Conservation (phyloP, 441 rosid species). For the Eutrema salsugineum region DNA sequence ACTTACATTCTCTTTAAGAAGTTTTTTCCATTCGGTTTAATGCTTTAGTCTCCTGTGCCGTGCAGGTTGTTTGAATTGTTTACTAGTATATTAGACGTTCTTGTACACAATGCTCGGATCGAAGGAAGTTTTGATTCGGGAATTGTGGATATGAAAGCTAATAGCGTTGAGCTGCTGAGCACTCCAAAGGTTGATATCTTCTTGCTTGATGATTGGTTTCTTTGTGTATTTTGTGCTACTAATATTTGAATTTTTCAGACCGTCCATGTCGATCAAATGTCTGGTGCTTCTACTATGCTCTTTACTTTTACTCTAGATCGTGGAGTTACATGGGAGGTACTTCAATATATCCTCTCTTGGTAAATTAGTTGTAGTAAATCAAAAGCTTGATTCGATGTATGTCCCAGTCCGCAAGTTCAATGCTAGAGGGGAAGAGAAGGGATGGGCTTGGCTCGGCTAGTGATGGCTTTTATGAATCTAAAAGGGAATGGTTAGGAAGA, state of each 20-base stretch:
- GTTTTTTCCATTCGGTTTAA: constrained; percentile 9
- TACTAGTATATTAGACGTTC: constrained; percentile 85
- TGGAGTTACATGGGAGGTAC: constrained; percentile 96
- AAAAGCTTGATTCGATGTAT: constrained; percentile 16
- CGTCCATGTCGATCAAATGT: constrained; percentile 94
- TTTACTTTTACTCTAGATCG: constrained; percentile 92
- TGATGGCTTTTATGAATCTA: constrained; percentile 98
- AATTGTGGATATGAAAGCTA: constrained; percentile 96
- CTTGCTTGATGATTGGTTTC: constrained; percentile 23
- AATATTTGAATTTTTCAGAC: constrained; percentile 52
- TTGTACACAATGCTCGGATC: constrained; percentile 88
- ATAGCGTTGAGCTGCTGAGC: constrained; percentile 71
- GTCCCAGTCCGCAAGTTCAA: constrained; percentile 71
- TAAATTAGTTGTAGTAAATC: constrained; percentile 1
- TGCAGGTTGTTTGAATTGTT: constrained; percentile 94
- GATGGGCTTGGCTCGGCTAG: constrained; percentile 75
- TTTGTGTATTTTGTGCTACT: constrained; percentile 7
- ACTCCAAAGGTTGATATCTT: constrained; percentile 70
- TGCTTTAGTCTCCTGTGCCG: constrained; percentile 7
- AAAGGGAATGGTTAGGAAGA: constrained; percentile 95
- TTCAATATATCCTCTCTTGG: not conserved
- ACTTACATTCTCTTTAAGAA: not conserved
- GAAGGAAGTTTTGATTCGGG: constrained; percentile 97
- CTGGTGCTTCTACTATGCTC: constrained; percentile 91
- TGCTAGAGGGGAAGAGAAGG: constrained; percentile 78